Evolutionary conservation across 2,329 filamentous ascomycete genomes (phyloP).

Genomic region (Penicillium sp.): DNA sequence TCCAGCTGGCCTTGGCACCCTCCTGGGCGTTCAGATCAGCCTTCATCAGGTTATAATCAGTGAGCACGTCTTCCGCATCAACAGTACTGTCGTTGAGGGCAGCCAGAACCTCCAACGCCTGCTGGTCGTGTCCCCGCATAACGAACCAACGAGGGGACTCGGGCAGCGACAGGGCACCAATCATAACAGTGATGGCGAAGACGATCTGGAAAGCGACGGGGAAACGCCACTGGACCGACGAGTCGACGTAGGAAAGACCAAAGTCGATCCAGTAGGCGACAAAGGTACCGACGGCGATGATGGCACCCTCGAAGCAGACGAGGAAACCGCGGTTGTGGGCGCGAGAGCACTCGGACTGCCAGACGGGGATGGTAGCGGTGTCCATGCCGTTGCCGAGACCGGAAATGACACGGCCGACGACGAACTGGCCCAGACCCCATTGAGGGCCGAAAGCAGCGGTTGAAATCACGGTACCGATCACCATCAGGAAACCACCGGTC

Average conservation of each 20-base stretch:
- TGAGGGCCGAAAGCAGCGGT: conserved; percentile 19
- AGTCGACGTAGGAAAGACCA: conserved; percentile 32
- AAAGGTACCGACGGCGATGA: conserved; percentile 32
- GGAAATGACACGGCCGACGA: conserved; percentile 33
- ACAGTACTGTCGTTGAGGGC: conserved; percentile 38
- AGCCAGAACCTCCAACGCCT: conserved; percentile 48
- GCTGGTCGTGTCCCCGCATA: conserved; percentile 49
- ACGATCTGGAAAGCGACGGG: conserved; percentile 50
- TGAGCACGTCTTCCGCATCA: conserved; percentile 37
- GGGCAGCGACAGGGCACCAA: conserved; percentile 38
- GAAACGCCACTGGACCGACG: conserved; percentile 43
- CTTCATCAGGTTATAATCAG: conserved; percentile 41
- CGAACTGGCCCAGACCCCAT: conserved; percentile 40
- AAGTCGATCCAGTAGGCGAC: conserved; percentile 37
- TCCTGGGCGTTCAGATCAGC: conserved; percentile 41
- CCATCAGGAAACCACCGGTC: conserved; percentile 52
- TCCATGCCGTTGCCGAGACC: conserved; percentile 38
- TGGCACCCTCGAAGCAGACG: conserved; percentile 30
- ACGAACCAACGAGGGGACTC: conserved; percentile 57
- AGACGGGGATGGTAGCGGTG: conserved; percentile 39
- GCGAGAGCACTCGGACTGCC: conserved; percentile 35
- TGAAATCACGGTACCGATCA: conserved; percentile 30
- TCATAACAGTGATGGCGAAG: conserved; percentile 32
- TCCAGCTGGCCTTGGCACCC: conserved; percentile 31
- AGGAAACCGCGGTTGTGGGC: conserved; percentile 33